Evolutionary conservation across 768 basidiomycete genomes (phyloP), one percentile per base, ranked within the genome.

Genomic region (Pleurotus tuoliensis): DNA sequence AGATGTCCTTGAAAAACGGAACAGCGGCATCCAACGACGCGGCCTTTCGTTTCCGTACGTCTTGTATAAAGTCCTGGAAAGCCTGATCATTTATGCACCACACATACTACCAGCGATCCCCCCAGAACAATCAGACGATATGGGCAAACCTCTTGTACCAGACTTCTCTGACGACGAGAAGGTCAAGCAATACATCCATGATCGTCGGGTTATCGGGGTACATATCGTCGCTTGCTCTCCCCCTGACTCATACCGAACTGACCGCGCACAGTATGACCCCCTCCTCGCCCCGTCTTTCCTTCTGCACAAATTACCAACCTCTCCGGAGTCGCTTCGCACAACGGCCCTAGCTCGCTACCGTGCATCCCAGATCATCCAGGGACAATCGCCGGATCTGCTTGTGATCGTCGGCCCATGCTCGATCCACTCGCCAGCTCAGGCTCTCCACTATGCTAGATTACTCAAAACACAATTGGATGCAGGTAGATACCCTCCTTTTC

Each of bases 271-370:
- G 30, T 96, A 98, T 69, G 95, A 98, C 63, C 95, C 96, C n/a
- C 83, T 98, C 43, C 86, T 97, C 58, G 92, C 95, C 64, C 96
- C 95, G 5, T 90, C 91, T 1, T 77, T 98, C 50, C 86, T 99
- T 55, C 81, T 90, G 58, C 88, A 94, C 60, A 95, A 98, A 63
- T 81, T 98, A 53, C 81, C 81, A 1, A 85, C 91, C 3, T 75
- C 87, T 15, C 63, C 77, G 11, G 71, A 71, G 7, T 88, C 93
- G 0, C 82, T 84, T 62, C 80, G 76, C 62, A 94, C 90, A 16
- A 90, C 97, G 69, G 86, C 91, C 2, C 70, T 80, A 15, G 87
- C 93, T 3, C 88, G 96, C 60, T 88, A 83, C 76, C 78, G 79
- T 58, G 82, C 92, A 0, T 90, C 94, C 15, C 51, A 53, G 22